Conservation (phyloP, 139 green algal genomes). For the Pedinophyceae sp. region DNA sequence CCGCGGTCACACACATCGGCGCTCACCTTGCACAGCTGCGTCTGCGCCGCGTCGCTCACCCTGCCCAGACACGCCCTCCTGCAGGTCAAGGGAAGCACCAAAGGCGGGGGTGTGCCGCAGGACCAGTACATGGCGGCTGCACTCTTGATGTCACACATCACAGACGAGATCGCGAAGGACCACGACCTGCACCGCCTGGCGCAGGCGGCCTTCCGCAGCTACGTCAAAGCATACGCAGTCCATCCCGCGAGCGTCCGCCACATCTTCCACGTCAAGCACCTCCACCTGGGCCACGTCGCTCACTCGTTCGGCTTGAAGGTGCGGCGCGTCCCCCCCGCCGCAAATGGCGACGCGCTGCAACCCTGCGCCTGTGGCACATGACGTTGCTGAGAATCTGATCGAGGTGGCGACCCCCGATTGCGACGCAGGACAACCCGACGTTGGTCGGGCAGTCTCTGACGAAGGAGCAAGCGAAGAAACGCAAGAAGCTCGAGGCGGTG, state of each 20-base stretch:
- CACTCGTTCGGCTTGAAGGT: conserved; percentile 65
- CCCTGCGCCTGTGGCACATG: conserved; percentile 19
- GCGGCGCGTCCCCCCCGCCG: conserved; percentile 20
- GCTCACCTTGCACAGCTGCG: neutral
- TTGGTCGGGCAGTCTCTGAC: conserved; percentile 11
- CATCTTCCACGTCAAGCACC: conserved; percentile 66
- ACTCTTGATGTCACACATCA: conserved; percentile 6
- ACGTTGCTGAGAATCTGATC: conserved; percentile 1
- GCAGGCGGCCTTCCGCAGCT: conserved; percentile 64
- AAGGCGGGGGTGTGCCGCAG: conserved; percentile 2
- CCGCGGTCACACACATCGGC: no score
- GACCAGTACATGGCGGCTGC: neutral
- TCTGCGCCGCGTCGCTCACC: neutral
- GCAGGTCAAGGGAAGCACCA: neutral
- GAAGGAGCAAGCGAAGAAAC: conserved; percentile 8
- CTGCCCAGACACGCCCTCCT: neutral
- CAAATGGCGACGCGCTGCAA: conserved; percentile 30
- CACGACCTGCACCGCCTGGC: conserved; percentile 26
- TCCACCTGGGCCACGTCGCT: conserved; percentile 89
- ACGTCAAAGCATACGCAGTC: conserved; percentile 67
- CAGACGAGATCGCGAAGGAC: conserved; percentile 26
- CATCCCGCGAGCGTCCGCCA: conserved; percentile 44
- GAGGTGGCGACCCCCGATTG: conserved; percentile 5
- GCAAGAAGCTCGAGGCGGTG: neutral
- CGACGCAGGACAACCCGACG: conserved; percentile 10